Percentiles rank a stretch among this genome's conserved stretches.
Conservation (phyloP, 805 yeast species). For the Spathaspora sp. region DNA sequence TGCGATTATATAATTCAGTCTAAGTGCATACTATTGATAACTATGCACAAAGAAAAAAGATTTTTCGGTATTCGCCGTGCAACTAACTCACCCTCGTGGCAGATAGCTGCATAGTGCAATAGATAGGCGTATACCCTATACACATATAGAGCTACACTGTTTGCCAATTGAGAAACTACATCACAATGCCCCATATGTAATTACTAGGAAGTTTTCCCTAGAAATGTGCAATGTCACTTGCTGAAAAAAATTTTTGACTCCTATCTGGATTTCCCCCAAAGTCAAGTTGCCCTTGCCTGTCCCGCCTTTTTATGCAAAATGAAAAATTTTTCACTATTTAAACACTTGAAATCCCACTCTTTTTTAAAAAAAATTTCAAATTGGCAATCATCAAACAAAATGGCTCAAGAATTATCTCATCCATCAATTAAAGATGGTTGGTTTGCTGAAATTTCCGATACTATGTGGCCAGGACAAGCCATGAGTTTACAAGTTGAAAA, state of each 20-base stretch:
- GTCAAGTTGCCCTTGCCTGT: background rate
- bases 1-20: background rate
- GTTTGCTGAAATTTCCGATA: conserved; percentile 93
- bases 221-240: too few relatives aligned
- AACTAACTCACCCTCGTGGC: background rate
- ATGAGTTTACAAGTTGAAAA: conserved; percentile 87
- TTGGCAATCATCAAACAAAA: background rate
- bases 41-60: background rate
- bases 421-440: conserved; percentile 79
- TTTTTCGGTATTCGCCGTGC: background rate
- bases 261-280: background rate
- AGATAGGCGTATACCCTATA: too few relatives aligned
- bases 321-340: conserved; percentile 3
- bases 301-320: background rate
- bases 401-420: conserved; percentile 44
- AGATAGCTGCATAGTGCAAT: too few relatives aligned
- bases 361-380: background rate
- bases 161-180: background rate
- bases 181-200: too few relatives aligned
- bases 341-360: background rate
- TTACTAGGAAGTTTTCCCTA: too few relatives aligned
- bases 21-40: background rate
- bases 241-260: too few relatives aligned
- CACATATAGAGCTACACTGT: too few relatives aligned
- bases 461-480: conserved; percentile 99